phyloP scores from a whole-genome alignment of 2,329 filamentous ascomycete genomes.

The Periconia macrospinosa region DNA sequence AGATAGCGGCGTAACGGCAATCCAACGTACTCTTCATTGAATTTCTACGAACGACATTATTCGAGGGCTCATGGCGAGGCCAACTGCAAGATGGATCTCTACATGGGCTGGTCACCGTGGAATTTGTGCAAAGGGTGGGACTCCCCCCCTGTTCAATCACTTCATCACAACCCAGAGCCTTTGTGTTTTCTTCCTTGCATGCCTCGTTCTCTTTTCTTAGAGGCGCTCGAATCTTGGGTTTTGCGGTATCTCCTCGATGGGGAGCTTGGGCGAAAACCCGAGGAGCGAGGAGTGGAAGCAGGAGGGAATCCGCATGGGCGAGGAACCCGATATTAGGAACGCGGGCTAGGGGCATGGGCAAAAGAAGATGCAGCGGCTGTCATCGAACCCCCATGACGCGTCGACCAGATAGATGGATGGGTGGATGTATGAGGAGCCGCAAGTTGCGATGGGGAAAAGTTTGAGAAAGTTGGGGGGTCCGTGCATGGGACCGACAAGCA shows the following conservation, averaged over 20 bases:
- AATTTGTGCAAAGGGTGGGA: no score
- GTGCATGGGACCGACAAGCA: not conserved
- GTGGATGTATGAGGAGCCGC: not conserved
- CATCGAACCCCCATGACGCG: conserved; percentile 37
- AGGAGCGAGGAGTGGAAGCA: conserved; percentile 46
- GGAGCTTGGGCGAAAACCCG: conserved; percentile 32
- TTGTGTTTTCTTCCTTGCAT: not conserved
- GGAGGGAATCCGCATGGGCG: conserved; percentile 31
- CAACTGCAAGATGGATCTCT: not conserved
- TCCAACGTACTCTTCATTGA: conserved; percentile 2
- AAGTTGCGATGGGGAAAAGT: conserved; percentile 4
- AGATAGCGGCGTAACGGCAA: conserved; percentile 30
- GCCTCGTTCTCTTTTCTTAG: conserved; percentile 15
- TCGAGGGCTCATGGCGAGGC: not conserved
- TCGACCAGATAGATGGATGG: conserved; percentile 4
- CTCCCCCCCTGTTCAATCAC: not conserved
- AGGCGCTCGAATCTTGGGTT: conserved; percentile 1
- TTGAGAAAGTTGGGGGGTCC: conserved; percentile 14
- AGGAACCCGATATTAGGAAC: conserved; percentile 34
- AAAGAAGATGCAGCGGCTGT: conserved; percentile 17
- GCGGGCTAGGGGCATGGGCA: conserved; percentile 37
- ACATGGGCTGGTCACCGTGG: no score
- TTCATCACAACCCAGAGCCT: not conserved
- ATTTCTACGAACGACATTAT: not conserved
- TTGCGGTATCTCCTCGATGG: conserved; percentile 10